A percentile compares a stretch with the other conserved stretches of the same genome.
Conservation (phyloP, 2,329 filamentous ascomycete genomes). For the Beauveria sp. region DNA sequence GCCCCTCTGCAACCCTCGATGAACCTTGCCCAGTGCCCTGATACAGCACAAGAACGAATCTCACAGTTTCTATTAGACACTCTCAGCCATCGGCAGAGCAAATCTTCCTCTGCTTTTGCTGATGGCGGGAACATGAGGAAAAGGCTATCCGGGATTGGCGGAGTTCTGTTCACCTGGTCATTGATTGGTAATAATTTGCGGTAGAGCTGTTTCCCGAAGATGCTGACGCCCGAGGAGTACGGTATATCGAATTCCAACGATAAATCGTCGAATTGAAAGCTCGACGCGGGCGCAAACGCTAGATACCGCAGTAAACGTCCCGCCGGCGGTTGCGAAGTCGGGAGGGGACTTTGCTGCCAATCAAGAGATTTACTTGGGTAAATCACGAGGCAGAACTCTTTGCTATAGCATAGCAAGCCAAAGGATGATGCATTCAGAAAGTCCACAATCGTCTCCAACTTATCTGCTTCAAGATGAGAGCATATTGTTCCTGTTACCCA, state of each 20-base stretch:
- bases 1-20: conserved; percentile 17
- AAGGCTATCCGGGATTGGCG: conserved; percentile 23
- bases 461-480: conserved; percentile 11
- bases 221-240: neutral
- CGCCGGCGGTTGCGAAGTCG: neutral
- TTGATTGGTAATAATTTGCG: neutral
- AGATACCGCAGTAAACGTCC: neutral
- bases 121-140: conserved; percentile 42
- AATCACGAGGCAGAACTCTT: conserved; percentile 30
- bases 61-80: conserved; percentile 30
- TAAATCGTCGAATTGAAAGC: neutral
- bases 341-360: conserved; percentile 19
- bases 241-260: neutral
- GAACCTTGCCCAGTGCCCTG: conserved; percentile 43
- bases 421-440: conserved; percentile 28
- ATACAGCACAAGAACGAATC: conserved; percentile 32
- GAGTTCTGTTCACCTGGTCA: neutral
- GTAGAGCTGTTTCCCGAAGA: conserved; percentile 1
- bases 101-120: conserved; percentile 24
- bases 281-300: neutral
- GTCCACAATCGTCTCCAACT: conserved; percentile 23
- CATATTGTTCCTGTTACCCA: conserved; percentile 5
- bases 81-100: conserved; percentile 39
- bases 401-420: conserved; percentile 26
- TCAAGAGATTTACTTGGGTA: conserved; percentile 29